A percentile compares a stretch with the other conserved stretches of the same genome.
These are phyloP conservation scores for Collybia mongolica DNA, from an alignment of 768 basidiomycete species.

Conservation along the genomic window DNA sequence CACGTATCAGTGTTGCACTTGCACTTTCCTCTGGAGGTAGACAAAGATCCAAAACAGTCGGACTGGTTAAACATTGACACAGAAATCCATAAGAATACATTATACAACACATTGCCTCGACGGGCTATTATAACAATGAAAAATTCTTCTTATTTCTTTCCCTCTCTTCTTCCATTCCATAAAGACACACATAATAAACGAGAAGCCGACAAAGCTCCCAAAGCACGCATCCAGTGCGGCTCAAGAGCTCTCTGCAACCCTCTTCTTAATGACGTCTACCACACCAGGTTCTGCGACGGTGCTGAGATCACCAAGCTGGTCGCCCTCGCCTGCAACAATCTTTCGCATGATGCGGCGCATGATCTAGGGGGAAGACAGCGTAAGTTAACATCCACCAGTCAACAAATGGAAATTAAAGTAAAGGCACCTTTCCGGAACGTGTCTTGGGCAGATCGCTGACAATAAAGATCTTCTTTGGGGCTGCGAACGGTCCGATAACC, in stretches of 20 bases:
- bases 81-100: too few relatives aligned
- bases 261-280: slow-evolving; percentile 82
- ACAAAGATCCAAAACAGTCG: too few relatives aligned
- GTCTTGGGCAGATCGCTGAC: slow-evolving; percentile 92
- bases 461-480: slow-evolving; percentile 89
- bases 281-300: slow-evolving; percentile 88
- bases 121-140: too few relatives aligned
- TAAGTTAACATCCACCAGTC: not conserved
- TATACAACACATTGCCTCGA: too few relatives aligned
- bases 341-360: slow-evolving; percentile 97
- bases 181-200: too few relatives aligned
- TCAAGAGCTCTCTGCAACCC: slow-evolving; percentile 50
- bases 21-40: too few relatives aligned
- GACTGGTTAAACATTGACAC: too few relatives aligned
- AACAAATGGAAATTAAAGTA: not conserved
- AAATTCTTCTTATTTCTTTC: too few relatives aligned
- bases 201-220: too few relatives aligned
- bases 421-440: slow-evolving; percentile 82
- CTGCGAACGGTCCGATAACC: slow-evolving; percentile 96
- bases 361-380: too few relatives aligned
- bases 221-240: not conserved
- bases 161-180: too few relatives aligned
- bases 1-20: too few relatives aligned
- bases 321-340: slow-evolving; percentile 91
- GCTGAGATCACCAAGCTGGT: slow-evolving; percentile 93